Conservation (phyloP, 768 basidiomycete species). For the Phanerodontia chrysosporium region DNA sequence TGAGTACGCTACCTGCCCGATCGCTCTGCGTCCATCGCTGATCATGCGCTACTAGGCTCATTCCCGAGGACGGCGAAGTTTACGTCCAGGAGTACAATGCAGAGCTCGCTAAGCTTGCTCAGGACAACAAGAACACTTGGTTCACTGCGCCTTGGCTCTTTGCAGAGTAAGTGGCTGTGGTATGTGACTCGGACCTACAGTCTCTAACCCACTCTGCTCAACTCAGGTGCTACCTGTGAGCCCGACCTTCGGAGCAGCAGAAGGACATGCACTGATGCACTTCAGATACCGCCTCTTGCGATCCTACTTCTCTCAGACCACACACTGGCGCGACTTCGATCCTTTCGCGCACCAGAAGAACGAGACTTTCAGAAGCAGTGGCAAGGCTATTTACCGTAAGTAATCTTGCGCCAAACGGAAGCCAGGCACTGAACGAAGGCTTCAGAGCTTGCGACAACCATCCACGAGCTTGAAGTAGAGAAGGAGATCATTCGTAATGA, state of each 20-base stretch:
- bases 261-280: conserved; percentile 13
- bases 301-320: conserved; percentile 62
- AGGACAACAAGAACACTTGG: conserved; percentile 65
- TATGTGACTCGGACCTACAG: neutral
- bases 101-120: conserved; percentile 52
- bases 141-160: conserved; percentile 94
- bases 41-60: conserved; percentile 40
- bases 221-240: conserved; percentile 72
- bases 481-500: conserved; percentile 42
- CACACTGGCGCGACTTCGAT: conserved; percentile 73
- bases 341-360: conserved; percentile 81
- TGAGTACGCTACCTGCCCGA: conserved; percentile 40
- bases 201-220: neutral
- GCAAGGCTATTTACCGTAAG: conserved; percentile 73
- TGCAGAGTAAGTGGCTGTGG: conserved; percentile 65
- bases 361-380: conserved; percentile 76
- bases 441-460: conserved; percentile 68
- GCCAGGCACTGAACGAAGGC: no score
- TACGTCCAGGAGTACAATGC: conserved; percentile 71
- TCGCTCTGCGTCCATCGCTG: neutral
- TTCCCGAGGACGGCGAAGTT: conserved; percentile 75
- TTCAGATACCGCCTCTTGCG: conserved; percentile 82
- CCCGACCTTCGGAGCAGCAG: neutral
- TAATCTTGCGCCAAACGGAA: no score
- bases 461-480: conserved; percentile 59